These are phyloP conservation scores for Exidia glandulosa DNA, from an alignment of 768 basidiomycete species.

Conservation along the genomic window DNA sequence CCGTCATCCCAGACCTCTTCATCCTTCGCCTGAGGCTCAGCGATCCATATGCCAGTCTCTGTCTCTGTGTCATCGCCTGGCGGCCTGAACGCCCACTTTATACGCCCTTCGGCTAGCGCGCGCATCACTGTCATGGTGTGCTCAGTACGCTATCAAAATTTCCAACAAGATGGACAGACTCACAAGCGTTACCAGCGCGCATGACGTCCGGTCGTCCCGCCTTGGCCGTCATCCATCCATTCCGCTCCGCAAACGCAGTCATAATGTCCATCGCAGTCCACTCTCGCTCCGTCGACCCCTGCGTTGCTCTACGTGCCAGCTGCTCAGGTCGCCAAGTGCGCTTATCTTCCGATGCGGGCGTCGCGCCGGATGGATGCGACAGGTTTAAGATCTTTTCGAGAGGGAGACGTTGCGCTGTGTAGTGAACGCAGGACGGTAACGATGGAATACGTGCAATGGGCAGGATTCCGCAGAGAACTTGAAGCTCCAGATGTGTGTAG, in stretches of 20 bases:
- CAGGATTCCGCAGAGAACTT: constrained; percentile 62
- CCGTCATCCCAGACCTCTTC: constrained; percentile 22
- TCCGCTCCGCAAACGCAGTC: constrained; percentile 60
- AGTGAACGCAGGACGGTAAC: constrained; percentile 72
- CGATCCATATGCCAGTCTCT: constrained; percentile 50
- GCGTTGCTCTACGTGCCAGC: constrained; percentile 17
- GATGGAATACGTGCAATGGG: constrained; percentile 79
- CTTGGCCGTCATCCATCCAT: constrained; percentile 84
- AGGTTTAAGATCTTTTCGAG: constrained; percentile 62
- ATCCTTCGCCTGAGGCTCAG: constrained; percentile 14
- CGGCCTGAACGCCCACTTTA: constrained; percentile 84
- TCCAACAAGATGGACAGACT: constrained; percentile 22
- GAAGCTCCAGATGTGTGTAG: constrained; percentile 70
- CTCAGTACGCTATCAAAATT: neutral
- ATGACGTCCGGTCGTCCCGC: constrained; percentile 82
- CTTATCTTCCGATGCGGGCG: constrained; percentile 40
- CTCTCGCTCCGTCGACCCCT: constrained; percentile 6
- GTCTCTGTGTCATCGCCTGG: constrained; percentile 29
- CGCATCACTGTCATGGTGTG: constrained; percentile 49
- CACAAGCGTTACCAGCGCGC: constrained; percentile 82
- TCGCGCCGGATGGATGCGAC: constrained; percentile 31
- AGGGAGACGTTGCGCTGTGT: constrained; percentile 55
- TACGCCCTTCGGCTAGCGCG: constrained; percentile 66
- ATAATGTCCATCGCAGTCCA: constrained; percentile 90
- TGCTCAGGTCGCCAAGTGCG: constrained; percentile 63